Percentiles rank a stretch among this genome's conserved stretches.
phyloP scores from a whole-genome alignment of 2,329 filamentous ascomycete genomes.

The Trichoderma gracile region DNA sequence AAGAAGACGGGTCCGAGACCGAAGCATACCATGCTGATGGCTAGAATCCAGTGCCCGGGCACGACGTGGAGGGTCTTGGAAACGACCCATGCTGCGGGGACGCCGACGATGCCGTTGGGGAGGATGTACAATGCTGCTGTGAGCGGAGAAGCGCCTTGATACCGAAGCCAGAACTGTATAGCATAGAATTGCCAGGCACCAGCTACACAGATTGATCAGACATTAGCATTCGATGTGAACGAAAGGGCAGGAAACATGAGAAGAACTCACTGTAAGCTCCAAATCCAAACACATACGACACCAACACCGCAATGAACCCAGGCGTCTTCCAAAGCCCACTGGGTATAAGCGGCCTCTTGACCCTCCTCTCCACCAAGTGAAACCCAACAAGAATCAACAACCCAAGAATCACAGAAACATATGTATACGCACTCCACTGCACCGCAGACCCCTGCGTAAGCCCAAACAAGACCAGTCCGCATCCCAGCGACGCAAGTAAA shows the following conservation, averaged over 20 bases:
- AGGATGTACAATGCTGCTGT: slow-evolving; percentile 6
- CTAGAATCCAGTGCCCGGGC: slow-evolving; percentile 14
- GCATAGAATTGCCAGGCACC: slow-evolving; percentile 18
- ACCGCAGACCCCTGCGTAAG: slow-evolving; percentile 3
- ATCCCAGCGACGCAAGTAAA: slow-evolving; percentile 1
- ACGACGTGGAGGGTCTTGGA: slow-evolving; percentile 16
- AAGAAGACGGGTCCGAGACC: slow-evolving; percentile 13
- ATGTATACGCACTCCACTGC: slow-evolving; percentile 11
- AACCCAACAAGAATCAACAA: slow-evolving; percentile 3
- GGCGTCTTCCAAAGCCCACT: slow-evolving; percentile 2
- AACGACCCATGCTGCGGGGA: slow-evolving; percentile 11
- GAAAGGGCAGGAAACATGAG: too few relatives aligned
- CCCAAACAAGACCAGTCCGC: slow-evolving; percentile 10
- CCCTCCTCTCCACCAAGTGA: slow-evolving; percentile 1
- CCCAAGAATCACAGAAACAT: not conserved
- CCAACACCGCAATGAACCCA: not conserved
- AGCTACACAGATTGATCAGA: too few relatives aligned
- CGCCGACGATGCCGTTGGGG: slow-evolving; percentile 4
- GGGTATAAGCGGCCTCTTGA: slow-evolving; percentile 3
- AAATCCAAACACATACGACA: slow-evolving; percentile 13
- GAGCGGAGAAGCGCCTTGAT: slow-evolving; percentile 6
- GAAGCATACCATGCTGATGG: slow-evolving; percentile 3
- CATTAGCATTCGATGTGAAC: too few relatives aligned
- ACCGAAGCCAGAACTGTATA: slow-evolving; percentile 18
- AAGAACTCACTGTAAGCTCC: slow-evolving; percentile 1